Evolutionary conservation across 371 early-diverging fungal genomes (phyloP).

Genomic region (Paramicrosporidium saccamoebae): DNA sequence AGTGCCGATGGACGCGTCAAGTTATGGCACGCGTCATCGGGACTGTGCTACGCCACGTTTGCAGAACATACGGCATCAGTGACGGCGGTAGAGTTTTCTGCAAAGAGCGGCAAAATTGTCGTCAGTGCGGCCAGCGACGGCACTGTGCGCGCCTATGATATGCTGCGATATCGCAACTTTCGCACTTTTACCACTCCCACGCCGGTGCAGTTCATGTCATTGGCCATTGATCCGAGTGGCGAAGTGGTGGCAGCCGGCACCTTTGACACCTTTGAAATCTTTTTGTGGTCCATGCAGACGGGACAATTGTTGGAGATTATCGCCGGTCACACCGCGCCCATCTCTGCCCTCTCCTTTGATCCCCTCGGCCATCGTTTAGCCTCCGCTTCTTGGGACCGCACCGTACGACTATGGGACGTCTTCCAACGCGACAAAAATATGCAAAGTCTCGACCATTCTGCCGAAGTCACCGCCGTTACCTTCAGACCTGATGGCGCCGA

Average conservation of each 20-base stretch:
- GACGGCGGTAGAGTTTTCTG: slow-evolving; percentile 53
- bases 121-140: slow-evolving; percentile 83
- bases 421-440: slow-evolving; percentile 45
- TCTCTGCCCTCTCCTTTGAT: slow-evolving; percentile 48
- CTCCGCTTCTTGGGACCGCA: slow-evolving; percentile 77
- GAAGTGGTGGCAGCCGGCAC: slow-evolving; percentile 84
- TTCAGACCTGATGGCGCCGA: slow-evolving; percentile 67
- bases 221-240: slow-evolving; percentile 81
- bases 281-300: slow-evolving; percentile 86
- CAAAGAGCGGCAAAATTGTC: slow-evolving; percentile 49
- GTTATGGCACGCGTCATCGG: slow-evolving; percentile 75
- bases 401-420: slow-evolving; percentile 71
- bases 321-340: slow-evolving; percentile 71
- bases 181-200: slow-evolving; percentile 77
- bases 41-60: slow-evolving; percentile 90
- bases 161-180: slow-evolving; percentile 86
- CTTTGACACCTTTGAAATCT: slow-evolving; percentile 79
- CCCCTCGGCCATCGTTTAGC: slow-evolving; percentile 31
- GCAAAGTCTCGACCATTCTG: slow-evolving; percentile 36
- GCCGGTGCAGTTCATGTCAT: slow-evolving; percentile 67
- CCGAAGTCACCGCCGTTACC: slow-evolving; percentile 59
- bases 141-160: slow-evolving; percentile 83
- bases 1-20: slow-evolving; percentile 90
- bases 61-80: slow-evolving; percentile 58
- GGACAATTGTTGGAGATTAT: slow-evolving; percentile 78